A percentile compares a stretch with the other conserved stretches of the same genome.
Conservation (phyloP, 2,329 filamentous ascomycete genomes). For the Pseudogymnoascus sp. region DNA sequence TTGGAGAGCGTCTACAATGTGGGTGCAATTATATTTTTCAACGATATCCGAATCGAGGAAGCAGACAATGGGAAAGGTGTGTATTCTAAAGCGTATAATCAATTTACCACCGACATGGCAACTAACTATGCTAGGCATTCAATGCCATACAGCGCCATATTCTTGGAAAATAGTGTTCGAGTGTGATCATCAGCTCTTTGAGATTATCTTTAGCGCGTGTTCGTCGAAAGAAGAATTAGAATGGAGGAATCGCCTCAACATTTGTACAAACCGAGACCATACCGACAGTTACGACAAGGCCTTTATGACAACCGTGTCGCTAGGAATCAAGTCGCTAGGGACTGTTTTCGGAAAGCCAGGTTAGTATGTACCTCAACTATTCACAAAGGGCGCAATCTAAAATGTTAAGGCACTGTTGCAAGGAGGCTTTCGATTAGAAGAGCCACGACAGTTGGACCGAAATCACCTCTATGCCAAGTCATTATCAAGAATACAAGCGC, state of each 20-base stretch:
- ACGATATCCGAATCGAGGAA: conserved; percentile 58
- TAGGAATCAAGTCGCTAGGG: conserved; percentile 67
- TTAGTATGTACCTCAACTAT: conserved; percentile 23
- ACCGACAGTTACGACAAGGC: conserved; percentile 37
- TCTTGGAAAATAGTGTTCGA: conserved; percentile 92
- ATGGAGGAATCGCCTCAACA: conserved; percentile 64
- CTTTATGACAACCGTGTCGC: conserved; percentile 53
- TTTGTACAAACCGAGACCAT: conserved; percentile 40
- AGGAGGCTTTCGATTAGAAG: conserved; percentile 70
- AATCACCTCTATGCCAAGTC: conserved; percentile 61
- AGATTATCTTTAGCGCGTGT: conserved; percentile 80
- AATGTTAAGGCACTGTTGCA: conserved; percentile 45
- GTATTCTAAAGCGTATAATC: conserved; percentile 18
- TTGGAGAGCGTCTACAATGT: conserved; percentile 62
- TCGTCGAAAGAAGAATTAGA: conserved; percentile 68
- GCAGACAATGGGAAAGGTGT: conserved; percentile 66
- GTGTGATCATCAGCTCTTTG: conserved; percentile 65
- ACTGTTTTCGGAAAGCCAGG: conserved; percentile 66
- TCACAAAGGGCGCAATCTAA: conserved; percentile 1
- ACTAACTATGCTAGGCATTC: conserved; percentile 50
- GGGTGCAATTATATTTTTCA: conserved; percentile 63
- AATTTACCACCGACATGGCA: conserved; percentile 10
- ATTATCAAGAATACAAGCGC: conserved; percentile 79
- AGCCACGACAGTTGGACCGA: conserved; percentile 63
- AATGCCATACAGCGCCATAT: conserved; percentile 76